Percentiles rank a stretch among this genome's conserved stretches.
Conservation (phyloP, 495 filamentous ascomycete genomes). For the Hypoxylon subgilvum region DNA sequence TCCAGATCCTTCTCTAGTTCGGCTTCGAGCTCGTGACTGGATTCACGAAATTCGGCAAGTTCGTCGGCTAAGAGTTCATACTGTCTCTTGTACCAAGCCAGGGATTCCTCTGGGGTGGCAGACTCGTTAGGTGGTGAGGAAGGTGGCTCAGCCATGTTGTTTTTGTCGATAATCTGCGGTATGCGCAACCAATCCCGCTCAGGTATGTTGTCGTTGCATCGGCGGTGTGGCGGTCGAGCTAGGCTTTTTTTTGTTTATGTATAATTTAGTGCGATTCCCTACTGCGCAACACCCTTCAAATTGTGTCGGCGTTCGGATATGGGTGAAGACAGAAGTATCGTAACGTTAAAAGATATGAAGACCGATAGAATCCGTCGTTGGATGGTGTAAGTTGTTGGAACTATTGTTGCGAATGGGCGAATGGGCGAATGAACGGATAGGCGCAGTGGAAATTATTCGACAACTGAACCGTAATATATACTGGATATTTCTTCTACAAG, state of each 20-base stretch:
- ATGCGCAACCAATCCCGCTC: constrained; percentile 30
- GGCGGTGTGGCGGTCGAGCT: constrained; percentile 22
- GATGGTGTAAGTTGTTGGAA: constrained; percentile 6
- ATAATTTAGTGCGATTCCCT: constrained; percentile 1
- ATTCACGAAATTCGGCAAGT: constrained; percentile 90
- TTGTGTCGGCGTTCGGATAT: constrained; percentile 11
- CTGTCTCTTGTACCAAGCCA: constrained; percentile 93
- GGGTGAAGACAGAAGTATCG: constrained; percentile 8
- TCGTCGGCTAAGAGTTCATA: constrained; percentile 93
- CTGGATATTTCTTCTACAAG: too few species aligned
- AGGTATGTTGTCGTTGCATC: constrained; percentile 32
- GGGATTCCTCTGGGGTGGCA: constrained; percentile 69
- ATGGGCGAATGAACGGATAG: too few species aligned
- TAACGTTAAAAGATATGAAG: constrained; percentile 20
- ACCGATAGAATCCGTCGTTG: constrained; percentile 5
- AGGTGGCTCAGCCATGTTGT: constrained; percentile 65
- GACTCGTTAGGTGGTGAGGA: constrained; percentile 66
- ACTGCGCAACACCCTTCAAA: constrained; percentile 9
- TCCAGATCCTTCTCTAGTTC: constrained; percentile 97
- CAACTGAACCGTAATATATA: too few species aligned
- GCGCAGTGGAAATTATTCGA: too few species aligned
- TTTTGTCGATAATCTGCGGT: constrained; percentile 24
- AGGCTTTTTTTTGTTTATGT: too few species aligned
- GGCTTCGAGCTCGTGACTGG: constrained; percentile 89
- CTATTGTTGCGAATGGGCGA: constrained; percentile 13